phyloP scores from a whole-genome alignment of 2,329 filamentous ascomycete species.

The Chaetomiaceae sp. region DNA sequence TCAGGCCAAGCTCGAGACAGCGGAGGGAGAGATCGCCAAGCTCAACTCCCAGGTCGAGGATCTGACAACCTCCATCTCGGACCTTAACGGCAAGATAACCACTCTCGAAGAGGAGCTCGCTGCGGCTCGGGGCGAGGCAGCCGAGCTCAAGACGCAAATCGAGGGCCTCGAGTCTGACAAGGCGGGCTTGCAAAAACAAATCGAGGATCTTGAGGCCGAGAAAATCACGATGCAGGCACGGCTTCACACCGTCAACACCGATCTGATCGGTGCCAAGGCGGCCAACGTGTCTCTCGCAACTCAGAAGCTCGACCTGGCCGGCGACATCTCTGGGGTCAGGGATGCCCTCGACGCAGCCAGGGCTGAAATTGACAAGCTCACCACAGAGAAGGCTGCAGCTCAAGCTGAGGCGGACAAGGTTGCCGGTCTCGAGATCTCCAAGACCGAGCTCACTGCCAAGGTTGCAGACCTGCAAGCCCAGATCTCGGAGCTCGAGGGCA shows the following conservation, averaged over 20 bases:
- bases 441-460: slow-evolving; percentile 17
- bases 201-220: slow-evolving; percentile 19
- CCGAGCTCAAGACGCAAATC: slow-evolving; percentile 18
- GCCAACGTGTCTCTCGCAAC: slow-evolving; percentile 26
- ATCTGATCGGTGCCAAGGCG: slow-evolving; percentile 26
- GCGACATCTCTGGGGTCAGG: slow-evolving; percentile 18
- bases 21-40: slow-evolving; percentile 26
- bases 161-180: slow-evolving; percentile 26
- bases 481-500: slow-evolving; percentile 20
- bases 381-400: slow-evolving; percentile 19
- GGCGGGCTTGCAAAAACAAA: slow-evolving; percentile 19
- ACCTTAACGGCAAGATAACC: slow-evolving; percentile 25
- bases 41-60: slow-evolving; percentile 29
- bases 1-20: slow-evolving; percentile 21
- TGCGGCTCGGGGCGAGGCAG: slow-evolving; percentile 18
- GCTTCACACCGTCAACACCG: slow-evolving; percentile 24
- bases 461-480: slow-evolving; percentile 20
- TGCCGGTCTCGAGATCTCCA: slow-evolving; percentile 15
- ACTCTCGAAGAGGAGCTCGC: slow-evolving; percentile 27
- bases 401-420: slow-evolving; percentile 26
- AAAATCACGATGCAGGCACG: slow-evolving; percentile 17
- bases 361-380: slow-evolving; percentile 22
- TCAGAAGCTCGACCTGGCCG: slow-evolving; percentile 25
- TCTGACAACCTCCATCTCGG: slow-evolving; percentile 26
- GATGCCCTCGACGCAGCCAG: slow-evolving; percentile 20